Evolutionary conservation across 108 stramenopile species (phyloP), one percentile per base, ranked within the genome.

Genomic region (Ochromonas danica): DNA sequence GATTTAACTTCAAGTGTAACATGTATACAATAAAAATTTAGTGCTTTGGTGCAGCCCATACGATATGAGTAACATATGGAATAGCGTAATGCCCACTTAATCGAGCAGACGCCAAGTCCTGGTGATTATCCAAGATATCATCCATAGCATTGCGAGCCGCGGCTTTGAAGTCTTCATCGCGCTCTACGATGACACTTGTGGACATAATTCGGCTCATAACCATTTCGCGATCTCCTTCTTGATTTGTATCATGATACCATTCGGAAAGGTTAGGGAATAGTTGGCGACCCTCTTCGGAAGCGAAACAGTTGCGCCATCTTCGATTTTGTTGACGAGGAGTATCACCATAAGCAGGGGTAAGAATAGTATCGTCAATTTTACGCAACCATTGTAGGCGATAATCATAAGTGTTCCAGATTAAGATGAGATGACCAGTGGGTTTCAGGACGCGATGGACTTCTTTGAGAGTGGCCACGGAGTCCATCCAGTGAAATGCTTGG

Each of bases 401-500:
- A 41, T 75, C 72, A 41, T 42, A 39, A 14, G 45, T 27, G 51
- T 75, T 75, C 72, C 72, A 75, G 17, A 75, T 60, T 33, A 75
- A 14, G 3, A 36, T 36, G 51, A 75, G 25, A 6, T 6, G 31
- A 14, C 45, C 28, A 36, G 6, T 27, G 30, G 72, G 72, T 27
- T 27, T 36, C 36, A 75, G 51, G 31, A 75, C 51, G 3, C 72
- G 36, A 75, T 75, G 72, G 31, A 75, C 38, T 36, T 75, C 72
- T 25, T 42, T 6, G 17, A 75, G 31, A 41, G 45, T 57, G 25
- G 36, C 43, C 25, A 30, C 72, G 25, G 43, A 35, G 36, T 17
- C 72, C 72, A 75, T 75, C 72, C 72, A 75, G 38, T 75, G 72
- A 25, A 75, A 75, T 10, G 72, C 72, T 75, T 75, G 72, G 27